A percentile compares a stretch with the other conserved stretches of the same genome.
Evolutionary conservation across 2,329 filamentous ascomycete species (phyloP).

Genomic region (Fusarium nygamai): DNA sequence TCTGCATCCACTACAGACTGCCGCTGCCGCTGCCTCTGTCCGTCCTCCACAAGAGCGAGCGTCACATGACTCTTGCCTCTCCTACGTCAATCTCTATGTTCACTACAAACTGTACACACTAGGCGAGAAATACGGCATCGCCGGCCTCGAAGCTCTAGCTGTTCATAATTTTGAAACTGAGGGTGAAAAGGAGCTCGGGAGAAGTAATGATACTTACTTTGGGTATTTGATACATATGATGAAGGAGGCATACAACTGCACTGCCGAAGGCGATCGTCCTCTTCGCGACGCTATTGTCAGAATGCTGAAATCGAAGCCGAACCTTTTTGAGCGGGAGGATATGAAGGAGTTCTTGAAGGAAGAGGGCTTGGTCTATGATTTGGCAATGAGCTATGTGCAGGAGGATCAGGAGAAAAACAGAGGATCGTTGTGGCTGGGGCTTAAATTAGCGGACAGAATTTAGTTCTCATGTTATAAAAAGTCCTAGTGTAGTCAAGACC

Average conservation of each 20-base stretch:
- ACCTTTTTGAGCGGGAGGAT: background rate
- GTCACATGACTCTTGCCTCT: fast-evolving
- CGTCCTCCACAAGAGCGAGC: background rate
- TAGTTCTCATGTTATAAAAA: background rate
- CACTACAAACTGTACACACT: background rate
- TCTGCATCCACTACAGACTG: background rate
- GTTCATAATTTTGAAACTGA: background rate
- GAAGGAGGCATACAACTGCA: background rate
- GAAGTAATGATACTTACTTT: fast-evolving
- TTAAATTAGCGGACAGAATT: too few relatives aligned
- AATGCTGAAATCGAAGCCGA: background rate
- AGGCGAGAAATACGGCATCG: background rate
- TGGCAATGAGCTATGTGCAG: background rate
- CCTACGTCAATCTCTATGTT: background rate
- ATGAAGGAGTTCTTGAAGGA: background rate
- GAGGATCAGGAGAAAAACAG: background rate
- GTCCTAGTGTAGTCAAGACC: background rate
- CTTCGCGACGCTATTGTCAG: background rate
- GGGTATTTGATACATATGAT: background rate
- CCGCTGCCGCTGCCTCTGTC: fast-evolving
- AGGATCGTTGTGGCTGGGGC: too few relatives aligned
- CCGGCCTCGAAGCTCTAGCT: background rate
- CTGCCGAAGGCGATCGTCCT: background rate
- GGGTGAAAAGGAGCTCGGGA: fast-evolving
- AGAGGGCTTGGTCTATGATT: background rate